Evolutionary conservation across 352 stramenopile species (phyloP).

Genomic region (Globisporangium echinulatum): DNA sequence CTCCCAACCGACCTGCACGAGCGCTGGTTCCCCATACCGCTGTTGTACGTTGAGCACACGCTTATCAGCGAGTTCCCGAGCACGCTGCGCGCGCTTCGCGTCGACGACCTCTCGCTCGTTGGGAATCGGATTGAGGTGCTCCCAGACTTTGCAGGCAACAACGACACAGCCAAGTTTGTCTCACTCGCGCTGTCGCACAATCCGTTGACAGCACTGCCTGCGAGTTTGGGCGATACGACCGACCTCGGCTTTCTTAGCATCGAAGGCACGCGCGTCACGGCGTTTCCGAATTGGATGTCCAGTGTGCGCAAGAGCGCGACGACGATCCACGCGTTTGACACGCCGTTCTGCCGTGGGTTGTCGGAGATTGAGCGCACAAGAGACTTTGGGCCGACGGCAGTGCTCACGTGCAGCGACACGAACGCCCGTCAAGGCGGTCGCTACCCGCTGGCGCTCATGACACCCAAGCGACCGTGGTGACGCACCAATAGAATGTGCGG

Average conservation of each 20-base stretch:
- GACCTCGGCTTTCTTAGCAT: constrained; percentile 27
- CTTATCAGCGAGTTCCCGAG: constrained; percentile 4
- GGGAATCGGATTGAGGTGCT: constrained; percentile 22
- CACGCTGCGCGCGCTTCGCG: constrained; percentile 4
- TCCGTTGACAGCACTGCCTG: constrained; percentile 17
- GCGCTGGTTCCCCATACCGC: constrained; percentile 15
- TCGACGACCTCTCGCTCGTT: constrained; percentile 29
- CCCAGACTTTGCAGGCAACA: constrained; percentile 12
- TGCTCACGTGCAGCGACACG: constrained; percentile 18
- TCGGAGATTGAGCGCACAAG: constrained; percentile 3
- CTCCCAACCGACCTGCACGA: constrained; percentile 17
- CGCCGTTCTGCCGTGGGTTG: constrained; percentile 20
- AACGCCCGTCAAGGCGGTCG: constrained; percentile 7
- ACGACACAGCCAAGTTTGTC: constrained; percentile 11
- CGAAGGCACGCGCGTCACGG: constrained; percentile 20
- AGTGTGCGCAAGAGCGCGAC: constrained; percentile 14
- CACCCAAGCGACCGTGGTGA: constrained; percentile 5
- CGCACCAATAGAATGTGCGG: neutral
- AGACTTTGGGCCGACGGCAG: neutral
- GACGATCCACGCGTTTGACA: constrained; percentile 19
- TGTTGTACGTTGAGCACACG: constrained; percentile 21
- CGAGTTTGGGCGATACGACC: constrained; percentile 15
- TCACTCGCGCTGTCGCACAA: constrained; percentile 22
- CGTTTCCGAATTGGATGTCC: constrained; percentile 25
- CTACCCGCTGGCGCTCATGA: constrained; percentile 13